Conservation (phyloP, 192 early-diverging fungal genomes). For the Backusella mclennaniae region DNA sequence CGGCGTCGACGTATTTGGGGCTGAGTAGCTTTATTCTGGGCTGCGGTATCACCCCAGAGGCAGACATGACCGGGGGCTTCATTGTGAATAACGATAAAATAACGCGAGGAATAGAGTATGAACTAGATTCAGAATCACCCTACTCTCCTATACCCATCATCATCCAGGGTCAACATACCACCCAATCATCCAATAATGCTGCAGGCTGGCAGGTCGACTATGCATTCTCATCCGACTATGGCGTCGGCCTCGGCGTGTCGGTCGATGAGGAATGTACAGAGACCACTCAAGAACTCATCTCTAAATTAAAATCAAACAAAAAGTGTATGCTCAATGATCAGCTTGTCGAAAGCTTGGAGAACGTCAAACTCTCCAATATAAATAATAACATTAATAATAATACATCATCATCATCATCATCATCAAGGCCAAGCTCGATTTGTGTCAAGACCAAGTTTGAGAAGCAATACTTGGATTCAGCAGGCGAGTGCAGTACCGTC, state of each 20-base stretch:
- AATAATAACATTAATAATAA: background rate
- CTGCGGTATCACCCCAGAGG: conserved; percentile 56
- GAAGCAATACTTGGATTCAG: background rate
- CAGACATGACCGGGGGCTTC: conserved; percentile 54
- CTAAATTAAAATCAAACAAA: conserved; percentile 29
- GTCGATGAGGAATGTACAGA: conserved; percentile 6
- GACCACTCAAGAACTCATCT: conserved; percentile 16
- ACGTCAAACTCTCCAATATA: conserved; percentile 4
- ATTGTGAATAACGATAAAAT: background rate
- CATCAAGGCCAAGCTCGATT: background rate
- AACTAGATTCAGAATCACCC: conserved; percentile 21
- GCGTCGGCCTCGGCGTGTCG: background rate
- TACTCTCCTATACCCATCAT: background rate
- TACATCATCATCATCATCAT: background rate
- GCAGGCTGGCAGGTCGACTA: conserved; percentile 23
- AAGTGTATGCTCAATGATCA: conserved; percentile 21
- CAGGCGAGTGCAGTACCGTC: conserved; percentile 20
- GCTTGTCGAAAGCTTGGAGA: conserved; percentile 21
- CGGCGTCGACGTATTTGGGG: conserved; percentile 48
- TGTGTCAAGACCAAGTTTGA: background rate
- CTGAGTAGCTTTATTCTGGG: conserved; percentile 52
- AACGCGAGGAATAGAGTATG: conserved; percentile 35
- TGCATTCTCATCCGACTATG: conserved; percentile 4
- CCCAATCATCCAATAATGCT: conserved; percentile 10
- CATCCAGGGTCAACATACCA: background rate